Conservation (phyloP, 2,329 filamentous ascomycete genomes). For the Parastagonospora avenae region DNA sequence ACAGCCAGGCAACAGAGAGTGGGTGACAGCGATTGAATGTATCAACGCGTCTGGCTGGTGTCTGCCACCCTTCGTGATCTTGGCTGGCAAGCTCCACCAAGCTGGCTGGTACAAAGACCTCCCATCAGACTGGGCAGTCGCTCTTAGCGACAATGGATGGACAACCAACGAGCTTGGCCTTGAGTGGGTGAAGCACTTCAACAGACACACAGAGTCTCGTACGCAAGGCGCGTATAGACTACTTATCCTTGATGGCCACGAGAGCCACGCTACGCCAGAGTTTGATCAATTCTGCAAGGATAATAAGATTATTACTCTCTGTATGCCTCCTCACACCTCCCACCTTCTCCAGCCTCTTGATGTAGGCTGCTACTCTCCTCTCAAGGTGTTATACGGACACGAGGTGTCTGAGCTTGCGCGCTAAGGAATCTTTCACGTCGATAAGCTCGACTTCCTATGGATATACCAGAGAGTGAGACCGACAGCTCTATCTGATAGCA, state of each 20-base stretch:
- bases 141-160: slow-evolving; percentile 39
- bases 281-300: slow-evolving; percentile 44
- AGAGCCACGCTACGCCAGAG: slow-evolving; percentile 40
- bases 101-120: slow-evolving; percentile 2
- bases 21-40: slow-evolving; percentile 5
- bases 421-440: neutral
- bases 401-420: neutral
- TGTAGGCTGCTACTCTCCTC: slow-evolving; percentile 1
- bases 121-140: slow-evolving; percentile 30
- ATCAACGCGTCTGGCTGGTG: slow-evolving; percentile 8
- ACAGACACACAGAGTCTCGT: slow-evolving; percentile 31
- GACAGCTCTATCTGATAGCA: neutral
- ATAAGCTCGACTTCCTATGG: neutral
- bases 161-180: slow-evolving; percentile 43
- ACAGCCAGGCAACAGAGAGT: slow-evolving; percentile 2
- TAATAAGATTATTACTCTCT: slow-evolving; percentile 49
- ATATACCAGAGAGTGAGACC: neutral
- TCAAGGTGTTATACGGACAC: neutral
- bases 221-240: slow-evolving; percentile 37
- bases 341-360: slow-evolving; percentile 15
- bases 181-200: slow-evolving; percentile 45
- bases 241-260: slow-evolving; percentile 47
- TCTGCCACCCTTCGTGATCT: slow-evolving; percentile 14
- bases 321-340: slow-evolving; percentile 31
- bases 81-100: neutral